Evolutionary conservation across 2,329 filamentous ascomycete species (phyloP), one percentile per base, ranked within the genome.

Genomic region (Aspergillus spinulosporus): DNA sequence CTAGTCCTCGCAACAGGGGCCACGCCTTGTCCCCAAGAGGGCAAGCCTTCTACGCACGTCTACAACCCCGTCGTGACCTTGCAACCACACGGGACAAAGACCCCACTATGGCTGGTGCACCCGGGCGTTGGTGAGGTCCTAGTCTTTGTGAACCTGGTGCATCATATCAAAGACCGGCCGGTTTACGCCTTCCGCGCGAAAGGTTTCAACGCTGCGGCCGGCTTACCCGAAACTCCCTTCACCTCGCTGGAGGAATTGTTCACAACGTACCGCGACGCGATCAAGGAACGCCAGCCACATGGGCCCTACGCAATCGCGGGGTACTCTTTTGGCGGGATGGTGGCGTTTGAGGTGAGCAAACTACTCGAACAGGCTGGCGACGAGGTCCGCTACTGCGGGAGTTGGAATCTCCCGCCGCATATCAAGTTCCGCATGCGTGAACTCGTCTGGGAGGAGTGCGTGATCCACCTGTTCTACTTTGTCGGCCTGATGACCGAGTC

Each of bases 251-350:
- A 61, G 0, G 78, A 83, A 44, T 64, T 70, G 0, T 66, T 80
- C 1, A 55, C 61, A 1, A 73, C 65, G 0, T 84, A 83, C 62
- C 58, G 67, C 7, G 37, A 51, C 0, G 72, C 74, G 0, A 76
- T 84, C 37, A 71, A 72, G n/a, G 26, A 53, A 3, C 57, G 55
- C 1, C 81, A 84, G 56, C 79, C 80, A 0, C 11, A 66, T 0
- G 80, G 82, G 0, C 81, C 81, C 0, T 84, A 84, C 59, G 77
- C 77, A 0, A 63, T 84, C 1, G 77, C 77, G 0, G 81, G 82
- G 0, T 84, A 83, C 61, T 78, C 72, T 4, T 82, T 78, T 61
- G 81, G 82, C 1, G 60, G 71, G 0, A 80, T 80, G 64, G 56
- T 83, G 0, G 77, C 79, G 0, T 84, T 82, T 56, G 81, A 83